Evolutionary conservation across 768 basidiomycete species (phyloP).

Genomic region (Auricularia heimuer): DNA sequence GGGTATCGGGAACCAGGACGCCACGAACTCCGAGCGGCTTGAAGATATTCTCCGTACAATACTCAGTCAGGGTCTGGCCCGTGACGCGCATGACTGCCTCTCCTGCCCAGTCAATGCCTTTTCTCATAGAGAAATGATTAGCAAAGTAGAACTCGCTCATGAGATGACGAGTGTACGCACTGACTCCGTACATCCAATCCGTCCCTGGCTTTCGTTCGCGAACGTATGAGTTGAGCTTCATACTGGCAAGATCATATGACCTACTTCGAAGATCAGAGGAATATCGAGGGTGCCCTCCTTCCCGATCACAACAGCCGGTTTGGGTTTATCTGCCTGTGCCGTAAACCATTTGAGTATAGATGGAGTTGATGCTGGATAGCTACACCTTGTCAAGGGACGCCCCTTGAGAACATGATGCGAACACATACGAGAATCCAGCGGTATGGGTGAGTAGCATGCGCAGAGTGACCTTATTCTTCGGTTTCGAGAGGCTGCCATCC

Average conservation of each 20-base stretch:
- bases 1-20: not conserved
- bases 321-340: not conserved
- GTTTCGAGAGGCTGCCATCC: not conserved
- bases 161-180: too few species aligned
- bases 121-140: too few species aligned
- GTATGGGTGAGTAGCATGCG: conserved; percentile 5
- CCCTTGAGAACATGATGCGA: not conserved
- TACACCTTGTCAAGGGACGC: too few species aligned
- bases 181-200: not conserved
- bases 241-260: not conserved
- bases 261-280: not conserved
- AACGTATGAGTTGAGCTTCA: not conserved
- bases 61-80: not conserved
- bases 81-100: not conserved
- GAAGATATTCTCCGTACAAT: not conserved
- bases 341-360: not conserved
- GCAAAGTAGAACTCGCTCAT: too few species aligned
- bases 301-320: not conserved
- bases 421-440: not conserved
- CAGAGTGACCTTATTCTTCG: conserved; percentile 5
- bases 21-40: not conserved
- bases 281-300: not conserved
- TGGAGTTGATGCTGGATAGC: not conserved
- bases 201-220: not conserved
- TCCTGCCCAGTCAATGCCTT: not conserved